Percentiles rank a stretch among this genome's conserved stretches.
phyloP scores from a whole-genome alignment of 2,329 filamentous ascomycete genomes.

The Fusarium liriodendri region DNA sequence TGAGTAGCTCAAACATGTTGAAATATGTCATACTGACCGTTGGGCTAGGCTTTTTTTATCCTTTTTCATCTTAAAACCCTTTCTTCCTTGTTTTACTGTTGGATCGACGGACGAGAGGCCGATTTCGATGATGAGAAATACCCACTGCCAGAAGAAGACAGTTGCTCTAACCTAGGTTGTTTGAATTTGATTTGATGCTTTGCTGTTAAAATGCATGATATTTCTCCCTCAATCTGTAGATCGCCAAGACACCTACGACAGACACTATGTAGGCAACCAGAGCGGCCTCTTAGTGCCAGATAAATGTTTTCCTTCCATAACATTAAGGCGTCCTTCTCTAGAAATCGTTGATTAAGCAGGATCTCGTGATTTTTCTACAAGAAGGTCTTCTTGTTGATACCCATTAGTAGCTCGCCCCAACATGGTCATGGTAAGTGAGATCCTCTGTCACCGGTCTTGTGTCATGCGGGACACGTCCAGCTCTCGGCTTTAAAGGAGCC shows the following conservation, averaged over 20 bases:
- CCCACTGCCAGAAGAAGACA: not conserved
- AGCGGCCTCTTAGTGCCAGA: too few species aligned
- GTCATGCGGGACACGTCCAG: too few species aligned
- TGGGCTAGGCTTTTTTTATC: not conserved
- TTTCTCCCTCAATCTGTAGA: not conserved
- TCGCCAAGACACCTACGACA: not conserved
- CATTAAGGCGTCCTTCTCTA: too few species aligned
- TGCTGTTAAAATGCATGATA: not conserved
- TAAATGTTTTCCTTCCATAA: too few species aligned
- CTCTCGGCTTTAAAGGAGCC: too few species aligned
- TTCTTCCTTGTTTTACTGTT: not conserved
- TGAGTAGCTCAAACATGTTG: not conserved
- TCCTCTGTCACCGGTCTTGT: too few species aligned
- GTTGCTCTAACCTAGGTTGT: not conserved
- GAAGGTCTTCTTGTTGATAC: too few species aligned
- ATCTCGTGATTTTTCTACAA: too few species aligned
- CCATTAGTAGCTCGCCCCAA: too few species aligned
- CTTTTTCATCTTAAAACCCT: not conserved
- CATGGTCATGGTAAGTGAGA: too few species aligned
- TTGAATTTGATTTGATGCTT: not conserved
- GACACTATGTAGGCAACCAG: not conserved
- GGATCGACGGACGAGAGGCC: not conserved
- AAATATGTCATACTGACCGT: not conserved
- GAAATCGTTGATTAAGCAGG: too few species aligned
- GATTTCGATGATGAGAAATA: not conserved